phyloP scores from a whole-genome alignment of 257 asterid genomes.

The Solanum gandarillasii region DNA sequence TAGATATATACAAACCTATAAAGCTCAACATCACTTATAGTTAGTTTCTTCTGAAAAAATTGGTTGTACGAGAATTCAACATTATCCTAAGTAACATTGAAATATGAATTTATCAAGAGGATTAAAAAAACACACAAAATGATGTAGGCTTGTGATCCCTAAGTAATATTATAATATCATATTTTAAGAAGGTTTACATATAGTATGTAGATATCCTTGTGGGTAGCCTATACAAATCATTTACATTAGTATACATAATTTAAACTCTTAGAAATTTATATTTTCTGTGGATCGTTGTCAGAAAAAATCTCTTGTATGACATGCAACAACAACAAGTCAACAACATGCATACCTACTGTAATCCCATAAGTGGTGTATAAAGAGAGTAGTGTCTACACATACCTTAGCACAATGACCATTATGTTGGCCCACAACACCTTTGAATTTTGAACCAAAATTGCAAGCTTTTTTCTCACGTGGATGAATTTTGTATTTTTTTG shows the following conservation, averaged over 20 bases:
- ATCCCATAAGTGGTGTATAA: too few species aligned
- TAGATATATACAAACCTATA: neutral
- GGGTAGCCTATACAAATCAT: neutral
- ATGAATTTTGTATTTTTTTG: neutral
- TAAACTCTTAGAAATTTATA: neutral
- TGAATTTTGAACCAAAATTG: neutral
- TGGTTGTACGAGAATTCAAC: neutral
- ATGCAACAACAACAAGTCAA: neutral
- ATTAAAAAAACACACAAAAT: too few species aligned
- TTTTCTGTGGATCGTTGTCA: neutral
- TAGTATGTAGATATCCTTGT: neutral
- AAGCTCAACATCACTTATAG: conserved; percentile 58
- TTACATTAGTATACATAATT: neutral
- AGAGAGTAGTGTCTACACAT: neutral
- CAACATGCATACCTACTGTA: neutral
- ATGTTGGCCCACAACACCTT: neutral
- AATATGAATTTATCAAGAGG: neutral
- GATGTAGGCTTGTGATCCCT: neutral
- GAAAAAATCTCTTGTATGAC: neutral
- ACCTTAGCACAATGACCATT: neutral
- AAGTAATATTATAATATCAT: neutral
- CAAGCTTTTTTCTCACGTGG: neutral
- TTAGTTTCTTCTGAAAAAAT: conserved; percentile 52
- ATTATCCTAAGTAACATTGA: too few species aligned
- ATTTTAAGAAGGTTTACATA: neutral